phyloP scores from a whole-genome alignment of 345 rosid genomes.

The Anacardium occidentale region DNA sequence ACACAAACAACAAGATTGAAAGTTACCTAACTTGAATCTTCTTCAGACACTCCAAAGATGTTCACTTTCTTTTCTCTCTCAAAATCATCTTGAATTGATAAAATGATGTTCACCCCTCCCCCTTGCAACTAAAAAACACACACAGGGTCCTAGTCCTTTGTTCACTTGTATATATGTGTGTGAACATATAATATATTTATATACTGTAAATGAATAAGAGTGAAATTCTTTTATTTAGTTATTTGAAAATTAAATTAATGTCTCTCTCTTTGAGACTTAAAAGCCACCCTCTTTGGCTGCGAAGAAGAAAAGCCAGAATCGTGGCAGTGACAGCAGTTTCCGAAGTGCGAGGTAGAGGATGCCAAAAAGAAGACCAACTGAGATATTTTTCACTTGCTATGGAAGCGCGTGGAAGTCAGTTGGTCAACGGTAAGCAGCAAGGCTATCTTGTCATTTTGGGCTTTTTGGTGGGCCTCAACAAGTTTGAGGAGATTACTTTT shows the following conservation, averaged over 20 bases:
- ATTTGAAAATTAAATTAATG: background rate
- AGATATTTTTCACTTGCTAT: conserved; percentile 35
- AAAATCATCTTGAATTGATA: conserved; percentile 3
- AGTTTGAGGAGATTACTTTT: background rate
- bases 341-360: conserved; percentile 41
- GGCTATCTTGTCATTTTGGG: conserved; percentile 10
- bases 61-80: background rate
- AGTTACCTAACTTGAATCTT: conserved; percentile 30
- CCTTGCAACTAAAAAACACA: conserved; percentile 4
- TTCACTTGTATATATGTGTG: conserved; percentile 13
- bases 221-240: background rate
- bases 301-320: conserved; percentile 14
- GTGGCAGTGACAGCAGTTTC: conserved; percentile 28
- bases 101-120: background rate
- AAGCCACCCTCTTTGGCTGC: conserved; percentile 6
- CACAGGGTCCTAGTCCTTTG: background rate
- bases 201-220: background rate
- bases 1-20: conserved; percentile 21
- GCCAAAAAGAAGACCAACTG: conserved; percentile 23
- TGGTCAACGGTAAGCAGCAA: conserved; percentile 45
- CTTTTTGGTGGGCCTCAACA: background rate
- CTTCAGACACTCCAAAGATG: conserved; percentile 5
- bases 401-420: conserved; percentile 38
- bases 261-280: conserved; percentile 11
- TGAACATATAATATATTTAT: conserved; percentile 4